phyloP scores from a whole-genome alignment of 257 asterid species.

The Rehmannia glutinosa region DNA sequence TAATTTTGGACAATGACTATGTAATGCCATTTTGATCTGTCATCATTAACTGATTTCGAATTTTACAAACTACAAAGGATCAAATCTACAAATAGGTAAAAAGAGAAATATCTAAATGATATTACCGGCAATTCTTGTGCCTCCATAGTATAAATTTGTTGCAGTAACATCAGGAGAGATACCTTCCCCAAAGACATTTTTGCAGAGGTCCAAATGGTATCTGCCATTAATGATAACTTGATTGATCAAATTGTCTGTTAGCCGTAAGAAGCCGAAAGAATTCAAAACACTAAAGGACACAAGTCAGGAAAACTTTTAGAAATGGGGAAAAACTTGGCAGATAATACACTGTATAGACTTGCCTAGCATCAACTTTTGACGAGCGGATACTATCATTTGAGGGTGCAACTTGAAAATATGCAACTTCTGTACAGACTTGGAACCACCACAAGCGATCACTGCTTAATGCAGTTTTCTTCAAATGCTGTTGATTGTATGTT shows the following conservation, averaged over 20 bases:
- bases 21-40: background rate
- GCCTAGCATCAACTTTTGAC: conserved; percentile 67
- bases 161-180: conserved; percentile 75
- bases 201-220: conserved; percentile 93
- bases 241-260: background rate
- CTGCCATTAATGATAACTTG: conserved; percentile 41
- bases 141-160: conserved; percentile 90
- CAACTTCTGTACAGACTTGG: conserved; percentile 98
- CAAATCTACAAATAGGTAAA: background rate
- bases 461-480: conserved; percentile 48
- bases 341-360: conserved; percentile 16
- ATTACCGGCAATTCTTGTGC: conserved; percentile 80
- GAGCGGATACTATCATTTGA: conserved; percentile 91
- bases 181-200: conserved; percentile 74
- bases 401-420: conserved; percentile 97
- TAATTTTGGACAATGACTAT: background rate
- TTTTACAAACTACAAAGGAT: background rate
- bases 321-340: background rate
- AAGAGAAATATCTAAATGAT: conserved; percentile 1
- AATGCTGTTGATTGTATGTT: conserved; percentile 64
- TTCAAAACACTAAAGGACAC: background rate
- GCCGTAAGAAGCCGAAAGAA: conserved; percentile 8
- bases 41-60: background rate
- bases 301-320: background rate
- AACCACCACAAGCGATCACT: conserved; percentile 95